A percentile compares a stretch with the other conserved stretches of the same genome.
phyloP scores from a whole-genome alignment of 225 moss, liverwort and hornwort genomes.

The Takakia lepidozioides region DNA sequence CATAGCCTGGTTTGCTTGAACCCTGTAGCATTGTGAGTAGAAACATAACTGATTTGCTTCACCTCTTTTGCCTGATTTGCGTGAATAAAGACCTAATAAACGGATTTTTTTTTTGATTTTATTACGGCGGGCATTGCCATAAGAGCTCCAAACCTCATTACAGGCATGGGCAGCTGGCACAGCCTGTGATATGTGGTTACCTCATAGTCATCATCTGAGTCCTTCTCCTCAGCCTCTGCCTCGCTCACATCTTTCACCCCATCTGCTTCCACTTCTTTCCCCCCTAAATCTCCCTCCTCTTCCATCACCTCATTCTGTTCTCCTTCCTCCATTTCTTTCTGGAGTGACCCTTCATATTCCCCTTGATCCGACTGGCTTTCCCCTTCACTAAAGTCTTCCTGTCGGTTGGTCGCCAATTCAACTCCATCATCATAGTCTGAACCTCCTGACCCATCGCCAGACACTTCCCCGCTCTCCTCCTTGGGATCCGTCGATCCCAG shows the following conservation, averaged over 20 bases:
- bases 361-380: constrained; percentile 60
- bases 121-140: too few relatives aligned
- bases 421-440: constrained; percentile 62
- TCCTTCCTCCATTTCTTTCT: constrained; percentile 41
- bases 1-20: too few relatives aligned
- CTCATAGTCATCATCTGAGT: constrained; percentile 74
- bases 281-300: constrained; percentile 24
- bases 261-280: constrained; percentile 43
- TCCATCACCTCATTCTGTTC: constrained; percentile 25
- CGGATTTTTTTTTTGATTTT: too few relatives aligned
- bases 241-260: constrained; percentile 50
- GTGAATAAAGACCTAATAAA: too few relatives aligned
- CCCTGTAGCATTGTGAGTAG: too few relatives aligned
- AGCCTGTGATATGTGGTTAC: too few relatives aligned
- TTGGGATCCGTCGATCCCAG: constrained; percentile 27
- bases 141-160: too few relatives aligned
- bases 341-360: constrained; percentile 40
- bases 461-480: constrained; percentile 45
- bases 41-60: too few relatives aligned
- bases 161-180: too few relatives aligned
- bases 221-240: constrained; percentile 69
- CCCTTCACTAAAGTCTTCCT: constrained; percentile 62
- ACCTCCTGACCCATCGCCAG: constrained; percentile 34
- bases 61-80: too few relatives aligned
- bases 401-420: constrained; percentile 56